phyloP scores from a whole-genome alignment of 1,284 basidiomycete species.

The Stygiomarasmius scandens region DNA sequence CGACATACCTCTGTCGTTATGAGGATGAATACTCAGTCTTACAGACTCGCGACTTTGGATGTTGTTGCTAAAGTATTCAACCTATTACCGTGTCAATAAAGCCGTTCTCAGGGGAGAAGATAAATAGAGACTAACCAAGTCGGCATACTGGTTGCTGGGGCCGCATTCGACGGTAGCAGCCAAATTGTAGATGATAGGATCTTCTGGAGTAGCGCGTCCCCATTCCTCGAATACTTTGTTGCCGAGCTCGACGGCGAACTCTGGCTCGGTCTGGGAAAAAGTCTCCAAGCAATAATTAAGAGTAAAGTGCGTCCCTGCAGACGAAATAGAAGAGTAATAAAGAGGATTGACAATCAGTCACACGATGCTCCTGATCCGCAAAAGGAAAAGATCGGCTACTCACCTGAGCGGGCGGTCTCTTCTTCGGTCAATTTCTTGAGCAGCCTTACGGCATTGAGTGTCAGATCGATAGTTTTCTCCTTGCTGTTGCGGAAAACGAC shows the following conservation, averaged over 20 bases:
- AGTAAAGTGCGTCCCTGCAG: slow-evolving; percentile 79
- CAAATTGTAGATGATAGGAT: slow-evolving; percentile 68
- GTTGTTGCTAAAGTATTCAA: slow-evolving; percentile 82
- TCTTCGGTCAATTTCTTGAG: slow-evolving; percentile 76
- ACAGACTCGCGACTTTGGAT: slow-evolving; percentile 81
- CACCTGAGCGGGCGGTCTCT: slow-evolving; percentile 53
- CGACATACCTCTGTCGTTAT: slow-evolving; percentile 79
- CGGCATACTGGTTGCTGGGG: slow-evolving; percentile 90
- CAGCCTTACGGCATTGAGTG: slow-evolving; percentile 78
- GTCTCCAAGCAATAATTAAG: slow-evolving; percentile 94
- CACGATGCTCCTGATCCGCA: background rate
- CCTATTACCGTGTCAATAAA: no score
- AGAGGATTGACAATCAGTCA: background rate
- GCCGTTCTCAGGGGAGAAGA: no score
- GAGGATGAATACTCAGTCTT: slow-evolving; percentile 84
- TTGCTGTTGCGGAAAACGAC: slow-evolving; percentile 88
- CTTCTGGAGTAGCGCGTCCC: slow-evolving; percentile 64
- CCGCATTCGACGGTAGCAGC: slow-evolving; percentile 90
- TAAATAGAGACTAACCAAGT: slow-evolving; percentile 54
- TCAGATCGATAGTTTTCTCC: slow-evolving; percentile 80
- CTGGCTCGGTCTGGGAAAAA: slow-evolving; percentile 89
- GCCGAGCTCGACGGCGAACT: slow-evolving; percentile 84
- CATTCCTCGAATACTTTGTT: slow-evolving; percentile 82
- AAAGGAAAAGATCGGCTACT: slow-evolving; percentile 33
- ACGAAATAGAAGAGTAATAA: no score